Percentiles rank a stretch among this genome's conserved stretches.
Conservation (phyloP, 2,329 filamentous ascomycete species). For the Phaeosphaeria sp. region DNA sequence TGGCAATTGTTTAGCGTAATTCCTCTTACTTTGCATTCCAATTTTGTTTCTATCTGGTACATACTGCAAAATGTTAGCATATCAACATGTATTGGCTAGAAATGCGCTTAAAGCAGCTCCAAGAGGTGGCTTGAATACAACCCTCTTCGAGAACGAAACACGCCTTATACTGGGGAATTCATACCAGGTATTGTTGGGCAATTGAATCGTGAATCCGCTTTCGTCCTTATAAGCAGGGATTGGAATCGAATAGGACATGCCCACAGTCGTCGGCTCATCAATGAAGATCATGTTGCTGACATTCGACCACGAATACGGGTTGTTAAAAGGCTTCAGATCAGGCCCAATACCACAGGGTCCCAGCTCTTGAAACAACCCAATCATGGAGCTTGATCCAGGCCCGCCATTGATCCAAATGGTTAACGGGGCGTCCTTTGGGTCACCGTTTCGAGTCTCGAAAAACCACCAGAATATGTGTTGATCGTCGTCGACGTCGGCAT, state of each 20-base stretch:
- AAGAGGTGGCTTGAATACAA: too few species aligned
- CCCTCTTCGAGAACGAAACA: too few species aligned
- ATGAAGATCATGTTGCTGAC: constrained; percentile 73
- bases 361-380: constrained; percentile 61
- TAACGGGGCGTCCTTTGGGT: constrained; percentile 60
- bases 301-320: constrained; percentile 69
- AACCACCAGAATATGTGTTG: constrained; percentile 65
- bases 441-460: constrained; percentile 60
- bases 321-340: constrained; percentile 59
- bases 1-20: background rate
- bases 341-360: constrained; percentile 61
- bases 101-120: too few species aligned
- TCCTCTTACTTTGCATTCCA: background rate
- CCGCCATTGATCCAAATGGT: constrained; percentile 66
- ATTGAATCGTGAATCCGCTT: constrained; percentile 47
- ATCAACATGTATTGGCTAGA: too few species aligned
- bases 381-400: constrained; percentile 64
- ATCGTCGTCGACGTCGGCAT: constrained; percentile 59
- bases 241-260: constrained; percentile 62
- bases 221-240: constrained; percentile 50
- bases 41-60: background rate
- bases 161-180: background rate
- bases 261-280: constrained; percentile 68
- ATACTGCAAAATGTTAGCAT: background rate
- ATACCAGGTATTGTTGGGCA: constrained; percentile 55